These are phyloP conservation scores for Hordeum pubiflorum DNA, from an alignment of 202 grass and related monocot species.

Conservation along the genomic window DNA sequence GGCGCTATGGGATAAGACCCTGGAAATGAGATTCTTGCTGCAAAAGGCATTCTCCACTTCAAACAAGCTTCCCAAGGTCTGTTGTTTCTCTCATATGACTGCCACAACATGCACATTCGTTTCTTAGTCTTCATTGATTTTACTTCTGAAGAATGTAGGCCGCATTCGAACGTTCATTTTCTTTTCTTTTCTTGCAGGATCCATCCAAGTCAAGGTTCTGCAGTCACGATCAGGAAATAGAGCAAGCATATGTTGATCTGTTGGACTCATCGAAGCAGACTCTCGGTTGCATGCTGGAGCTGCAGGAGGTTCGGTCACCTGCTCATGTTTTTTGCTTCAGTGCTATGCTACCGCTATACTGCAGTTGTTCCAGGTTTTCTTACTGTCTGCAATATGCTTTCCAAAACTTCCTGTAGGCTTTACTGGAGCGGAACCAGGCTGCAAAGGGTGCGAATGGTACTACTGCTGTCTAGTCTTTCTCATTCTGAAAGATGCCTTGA, in stretches of 20 bases:
- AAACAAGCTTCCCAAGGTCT: conserved; percentile 85
- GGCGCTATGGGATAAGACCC: conserved; percentile 78
- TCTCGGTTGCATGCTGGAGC: conserved; percentile 56
- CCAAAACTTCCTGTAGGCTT: conserved; percentile 41
- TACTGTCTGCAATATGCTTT: background rate
- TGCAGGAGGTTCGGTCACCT: conserved; percentile 67
- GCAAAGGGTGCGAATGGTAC: conserved; percentile 25
- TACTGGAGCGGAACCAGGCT: conserved; percentile 63
- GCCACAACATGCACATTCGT: background rate
- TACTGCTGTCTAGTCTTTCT: background rate
- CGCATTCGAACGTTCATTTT: background rate
- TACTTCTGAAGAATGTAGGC: background rate
- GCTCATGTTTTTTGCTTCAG: background rate
- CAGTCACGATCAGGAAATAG: conserved; percentile 41
- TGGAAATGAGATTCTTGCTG: conserved; percentile 82
- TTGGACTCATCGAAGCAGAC: conserved; percentile 55
- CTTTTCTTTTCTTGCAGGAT: conserved; percentile 53
- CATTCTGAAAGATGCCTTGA: background rate
- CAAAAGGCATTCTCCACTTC: conserved; percentile 80
- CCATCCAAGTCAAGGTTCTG: conserved; percentile 57
- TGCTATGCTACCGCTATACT: background rate
- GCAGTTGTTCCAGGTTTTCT: background rate
- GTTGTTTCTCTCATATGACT: background rate
- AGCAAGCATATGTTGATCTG: conserved; percentile 60
- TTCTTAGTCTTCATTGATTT: background rate